A percentile compares a stretch with the other conserved stretches of the same genome.
Evolutionary conservation across 2,329 filamentous ascomycete genomes (phyloP).

Genomic region (Amauroascus verrucosus): DNA sequence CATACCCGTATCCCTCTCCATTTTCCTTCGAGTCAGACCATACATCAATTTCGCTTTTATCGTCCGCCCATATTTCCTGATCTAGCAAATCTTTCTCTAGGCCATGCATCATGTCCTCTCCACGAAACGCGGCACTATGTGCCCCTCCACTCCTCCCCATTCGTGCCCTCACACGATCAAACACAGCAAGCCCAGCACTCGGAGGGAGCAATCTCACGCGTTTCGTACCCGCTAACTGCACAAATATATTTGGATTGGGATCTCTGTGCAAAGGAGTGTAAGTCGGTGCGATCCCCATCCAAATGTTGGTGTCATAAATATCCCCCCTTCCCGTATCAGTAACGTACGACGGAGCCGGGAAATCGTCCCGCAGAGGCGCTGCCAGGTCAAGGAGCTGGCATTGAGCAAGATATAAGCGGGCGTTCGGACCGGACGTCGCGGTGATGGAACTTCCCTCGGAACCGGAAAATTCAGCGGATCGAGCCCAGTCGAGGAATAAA

Average conservation of each 20-base stretch:
- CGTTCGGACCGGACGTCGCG: slow-evolving; percentile 15
- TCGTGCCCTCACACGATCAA: slow-evolving; percentile 41
- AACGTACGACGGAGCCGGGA: slow-evolving; percentile 59
- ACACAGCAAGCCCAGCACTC: slow-evolving; percentile 52
- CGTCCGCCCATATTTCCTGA: slow-evolving; percentile 55
- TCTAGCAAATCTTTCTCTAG: slow-evolving; percentile 57
- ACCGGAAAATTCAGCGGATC: slow-evolving; percentile 15
- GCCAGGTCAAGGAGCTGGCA: slow-evolving; percentile 63
- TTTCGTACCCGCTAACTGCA: slow-evolving; percentile 69
- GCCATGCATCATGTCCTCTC: slow-evolving; percentile 86
- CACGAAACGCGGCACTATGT: slow-evolving; percentile 49
- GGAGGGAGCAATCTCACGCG: slow-evolving; percentile 52
- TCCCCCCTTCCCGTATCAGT: slow-evolving; percentile 59
- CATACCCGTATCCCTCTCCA: slow-evolving; percentile 25
- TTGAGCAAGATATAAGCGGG: slow-evolving; percentile 74
- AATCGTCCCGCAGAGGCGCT: slow-evolving; percentile 47
- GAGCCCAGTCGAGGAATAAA: slow-evolving; percentile 51
- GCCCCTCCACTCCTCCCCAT: slow-evolving; percentile 25
- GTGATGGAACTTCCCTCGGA: slow-evolving; percentile 5
- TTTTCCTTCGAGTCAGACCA: neutral
- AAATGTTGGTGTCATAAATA: slow-evolving; percentile 76
- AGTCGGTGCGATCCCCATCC: slow-evolving; percentile 77
- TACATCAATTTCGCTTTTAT: neutral
- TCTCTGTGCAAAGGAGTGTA: slow-evolving; percentile 87
- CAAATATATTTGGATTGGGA: slow-evolving; percentile 87